Percentiles rank a stretch among this genome's conserved stretches.
phyloP scores from a whole-genome alignment of 176 grass and related monocot genomes.

The Eremochloa ophiuroides region DNA sequence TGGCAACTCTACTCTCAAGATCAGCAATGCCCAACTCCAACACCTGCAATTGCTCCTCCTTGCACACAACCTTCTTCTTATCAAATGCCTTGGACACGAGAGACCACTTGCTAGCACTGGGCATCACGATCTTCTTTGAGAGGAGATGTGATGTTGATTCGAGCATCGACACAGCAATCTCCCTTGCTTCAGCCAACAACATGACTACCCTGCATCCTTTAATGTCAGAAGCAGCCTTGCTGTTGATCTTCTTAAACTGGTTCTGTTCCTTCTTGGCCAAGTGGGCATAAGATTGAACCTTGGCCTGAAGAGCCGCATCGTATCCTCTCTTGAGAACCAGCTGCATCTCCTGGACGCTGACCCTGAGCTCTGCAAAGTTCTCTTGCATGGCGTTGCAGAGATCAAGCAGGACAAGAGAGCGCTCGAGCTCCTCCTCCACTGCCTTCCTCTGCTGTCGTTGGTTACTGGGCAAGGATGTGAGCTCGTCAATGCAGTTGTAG shows the following conservation, averaged over 20 bases:
- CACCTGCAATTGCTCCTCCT: conserved; percentile 5
- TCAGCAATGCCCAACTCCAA: conserved; percentile 26
- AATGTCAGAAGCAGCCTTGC: background rate
- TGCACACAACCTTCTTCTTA: conserved; percentile 1
- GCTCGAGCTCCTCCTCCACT: conserved; percentile 46
- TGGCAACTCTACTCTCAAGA: conserved; percentile 16
- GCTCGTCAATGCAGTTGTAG: conserved; percentile 18
- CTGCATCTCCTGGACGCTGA: conserved; percentile 22
- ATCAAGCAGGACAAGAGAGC: conserved; percentile 42
- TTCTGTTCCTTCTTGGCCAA: background rate
- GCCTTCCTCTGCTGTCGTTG: conserved; percentile 37
- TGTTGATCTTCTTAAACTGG: background rate
- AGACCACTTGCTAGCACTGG: conserved; percentile 9
- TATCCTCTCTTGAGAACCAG: conserved; percentile 33
- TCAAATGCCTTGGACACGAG: conserved; percentile 12
- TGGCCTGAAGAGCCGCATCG: background rate
- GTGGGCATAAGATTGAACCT: background rate
- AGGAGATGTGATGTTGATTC: background rate
- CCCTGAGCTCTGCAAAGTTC: conserved; percentile 29
- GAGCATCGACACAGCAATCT: background rate
- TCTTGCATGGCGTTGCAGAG: conserved; percentile 36
- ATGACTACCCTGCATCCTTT: conserved; percentile 3
- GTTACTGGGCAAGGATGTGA: conserved; percentile 34
- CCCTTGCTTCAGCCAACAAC: conserved; percentile 4
- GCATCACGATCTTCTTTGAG: background rate